phyloP scores from a whole-genome alignment of 2,329 filamentous ascomycete genomes.

The Aureobasidium sp. region DNA sequence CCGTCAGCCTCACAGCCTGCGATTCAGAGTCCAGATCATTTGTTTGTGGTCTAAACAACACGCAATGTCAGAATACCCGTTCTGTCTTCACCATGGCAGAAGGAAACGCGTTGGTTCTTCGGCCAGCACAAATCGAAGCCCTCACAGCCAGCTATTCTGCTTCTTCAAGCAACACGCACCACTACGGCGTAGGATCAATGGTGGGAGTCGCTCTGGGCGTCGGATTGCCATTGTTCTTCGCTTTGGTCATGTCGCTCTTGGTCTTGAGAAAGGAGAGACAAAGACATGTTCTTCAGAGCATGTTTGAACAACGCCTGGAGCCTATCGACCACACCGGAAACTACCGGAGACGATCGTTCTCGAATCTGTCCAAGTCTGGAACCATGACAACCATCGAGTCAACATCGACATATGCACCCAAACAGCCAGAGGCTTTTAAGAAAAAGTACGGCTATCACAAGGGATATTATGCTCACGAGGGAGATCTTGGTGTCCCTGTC shows the following conservation, averaged over 20 bases:
- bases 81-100: slow-evolving; percentile 25
- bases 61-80: slow-evolving; percentile 22
- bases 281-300: slow-evolving; percentile 22
- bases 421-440: background rate
- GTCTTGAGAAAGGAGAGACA: slow-evolving; percentile 21
- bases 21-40: slow-evolving; percentile 23
- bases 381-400: slow-evolving; percentile 11
- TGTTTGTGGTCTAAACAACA: slow-evolving; percentile 26
- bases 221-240: slow-evolving; percentile 26
- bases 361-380: background rate
- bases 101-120: slow-evolving; percentile 23
- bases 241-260: slow-evolving; percentile 22
- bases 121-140: slow-evolving; percentile 25
- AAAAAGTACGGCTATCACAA: background rate
- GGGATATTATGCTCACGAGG: background rate
- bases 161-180: background rate
- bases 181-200: slow-evolving; percentile 25
- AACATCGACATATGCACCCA: background rate
- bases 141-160: slow-evolving; percentile 22
- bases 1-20: slow-evolving; percentile 17
- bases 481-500: slow-evolving; percentile 5
- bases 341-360: slow-evolving; percentile 4
- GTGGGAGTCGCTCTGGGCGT: slow-evolving; percentile 26
- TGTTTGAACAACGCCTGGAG: slow-evolving; percentile 23
- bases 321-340: background rate